Base-by-base conservation (phyloP, 2,329 filamentous ascomycete species). In the Xylaria sp. region DNA sequence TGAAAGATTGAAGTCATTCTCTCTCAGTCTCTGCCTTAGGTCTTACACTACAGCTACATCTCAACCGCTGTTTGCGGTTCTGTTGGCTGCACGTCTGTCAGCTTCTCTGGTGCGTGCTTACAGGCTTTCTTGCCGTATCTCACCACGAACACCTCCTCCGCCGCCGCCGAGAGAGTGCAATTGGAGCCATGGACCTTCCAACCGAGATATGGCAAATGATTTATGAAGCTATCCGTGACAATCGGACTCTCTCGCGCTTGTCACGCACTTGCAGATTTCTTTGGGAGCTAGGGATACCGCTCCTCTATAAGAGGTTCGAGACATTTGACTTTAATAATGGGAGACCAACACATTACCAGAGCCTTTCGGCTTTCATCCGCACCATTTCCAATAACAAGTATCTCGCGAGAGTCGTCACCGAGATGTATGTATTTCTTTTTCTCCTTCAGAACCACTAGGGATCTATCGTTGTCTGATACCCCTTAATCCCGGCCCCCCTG, bases 171-270 rank as follows among this genome's bases (percentile, higher is more conserved):
- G 50, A 28, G 23, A 48, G 32, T 15, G 25, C 28, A 20, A 44
- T 32, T 23, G 20, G 32, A 34, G 50, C 52, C 69, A 72, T 72
- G 69, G 69, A 72, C 46, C 65, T 73, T 15, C 72, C 72, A 18
- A 72, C 69, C 48, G 72, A 73, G 64, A 70, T 73, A 54, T 73
- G 72, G 72, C 68, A 71, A 32, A 70, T 72, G 65, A 69, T 72
- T 3, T 70, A 72, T 61, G 68, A 66, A 15, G 66, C 55, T 34
- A 69, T 73, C 34, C 61, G 55, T 39, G 72, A 73, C 25, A 72
- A 72, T 6, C 63, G 25, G 58, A 71, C 68, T 6, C 7, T 73
- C 20, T 70, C 72, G 10, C 60, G 67, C 48, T 39, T 73, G 32
- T 65, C 68, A 32, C 65, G 72, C 39, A 73, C 72, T 6, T 73